Evolutionary conservation across 2,329 filamentous ascomycete species (phyloP).

Genomic region (Venturia oleaginea): DNA sequence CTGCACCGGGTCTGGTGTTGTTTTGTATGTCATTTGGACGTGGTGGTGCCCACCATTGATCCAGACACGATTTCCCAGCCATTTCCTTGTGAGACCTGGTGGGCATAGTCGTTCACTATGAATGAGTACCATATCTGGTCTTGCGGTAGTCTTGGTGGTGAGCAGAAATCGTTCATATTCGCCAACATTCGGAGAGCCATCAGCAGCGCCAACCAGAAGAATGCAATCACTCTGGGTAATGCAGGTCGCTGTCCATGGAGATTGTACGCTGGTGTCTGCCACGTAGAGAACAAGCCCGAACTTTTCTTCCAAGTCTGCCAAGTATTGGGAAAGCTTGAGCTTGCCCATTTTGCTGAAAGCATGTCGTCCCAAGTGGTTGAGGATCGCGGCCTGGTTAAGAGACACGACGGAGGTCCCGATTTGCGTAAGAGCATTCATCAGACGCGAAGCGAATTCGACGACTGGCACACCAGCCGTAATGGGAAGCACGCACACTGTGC

Average conservation of each 20-base stretch:
- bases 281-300: constrained; percentile 93
- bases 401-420: constrained; percentile 87
- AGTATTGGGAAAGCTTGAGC: constrained; percentile 86
- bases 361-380: constrained; percentile 90
- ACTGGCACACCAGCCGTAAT: constrained; percentile 89
- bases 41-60: constrained; percentile 98
- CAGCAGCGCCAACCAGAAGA: constrained; percentile 80
- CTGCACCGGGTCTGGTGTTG: constrained; percentile 66
- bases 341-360: constrained; percentile 98
- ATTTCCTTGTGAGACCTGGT: constrained; percentile 75
- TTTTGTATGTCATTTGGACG: constrained; percentile 85
- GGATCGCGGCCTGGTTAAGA: constrained; percentile 83
- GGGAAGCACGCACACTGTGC: constrained; percentile 86
- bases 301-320: constrained; percentile 94
- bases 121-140: constrained; percentile 83
- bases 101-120: constrained; percentile 82
- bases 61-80: constrained; percentile 86
- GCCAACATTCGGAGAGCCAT: constrained; percentile 80
- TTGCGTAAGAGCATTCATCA: constrained; percentile 81
- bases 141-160: constrained; percentile 92
- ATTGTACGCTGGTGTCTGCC: constrained; percentile 92
- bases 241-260: constrained; percentile 96
- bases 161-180: constrained; percentile 95
- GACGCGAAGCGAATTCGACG: constrained; percentile 81
- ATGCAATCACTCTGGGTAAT: constrained; percentile 97